Evolutionary conservation across 306 rosid genomes (phyloP).

Genomic region (Cicer cuneatum): DNA sequence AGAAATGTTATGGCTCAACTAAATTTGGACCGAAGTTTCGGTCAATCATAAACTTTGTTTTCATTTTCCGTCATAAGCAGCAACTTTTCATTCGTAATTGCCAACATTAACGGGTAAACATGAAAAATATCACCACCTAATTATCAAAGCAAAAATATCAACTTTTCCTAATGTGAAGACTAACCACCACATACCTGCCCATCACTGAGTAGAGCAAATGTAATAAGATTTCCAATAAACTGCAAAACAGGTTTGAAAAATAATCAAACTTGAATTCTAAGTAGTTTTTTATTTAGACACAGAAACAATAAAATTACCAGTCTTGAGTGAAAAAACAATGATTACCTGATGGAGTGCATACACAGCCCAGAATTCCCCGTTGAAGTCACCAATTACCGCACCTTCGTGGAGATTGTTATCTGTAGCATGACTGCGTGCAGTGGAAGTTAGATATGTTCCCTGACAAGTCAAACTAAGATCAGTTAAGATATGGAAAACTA

Average conservation of each 20-base stretch:
- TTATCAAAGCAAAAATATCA: slow-evolving; percentile 3
- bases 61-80: slow-evolving; percentile 16
- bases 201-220: slow-evolving; percentile 71
- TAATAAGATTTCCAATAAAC: slow-evolving; percentile 88
- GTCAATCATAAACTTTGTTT: not conserved
- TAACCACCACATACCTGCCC: slow-evolving; percentile 61
- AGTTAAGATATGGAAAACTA: slow-evolving; percentile 17
- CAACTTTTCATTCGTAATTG: slow-evolving; percentile 8
- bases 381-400: slow-evolving; percentile 84
- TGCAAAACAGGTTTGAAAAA: slow-evolving; percentile 50
- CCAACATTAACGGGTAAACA: slow-evolving; percentile 21
- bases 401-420: slow-evolving; percentile 72
- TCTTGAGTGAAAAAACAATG: not conserved
- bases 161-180: slow-evolving; percentile 35
- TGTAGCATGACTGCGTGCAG: slow-evolving; percentile 80
- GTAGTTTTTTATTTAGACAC: not conserved
- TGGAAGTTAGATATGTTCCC: slow-evolving; percentile 93
- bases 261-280: slow-evolving; percentile 16
- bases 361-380: slow-evolving; percentile 91
- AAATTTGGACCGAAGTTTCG: slow-evolving; percentile 10
- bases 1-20: slow-evolving; percentile 21
- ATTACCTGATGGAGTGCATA: slow-evolving; percentile 88
- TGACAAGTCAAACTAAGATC: slow-evolving; percentile 51
- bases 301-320: slow-evolving; percentile 18
- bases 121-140: slow-evolving; percentile 30